These are phyloP conservation scores for Populus tomentosa DNA, from an alignment of 441 rosid genomes.

Conservation along the genomic window DNA sequence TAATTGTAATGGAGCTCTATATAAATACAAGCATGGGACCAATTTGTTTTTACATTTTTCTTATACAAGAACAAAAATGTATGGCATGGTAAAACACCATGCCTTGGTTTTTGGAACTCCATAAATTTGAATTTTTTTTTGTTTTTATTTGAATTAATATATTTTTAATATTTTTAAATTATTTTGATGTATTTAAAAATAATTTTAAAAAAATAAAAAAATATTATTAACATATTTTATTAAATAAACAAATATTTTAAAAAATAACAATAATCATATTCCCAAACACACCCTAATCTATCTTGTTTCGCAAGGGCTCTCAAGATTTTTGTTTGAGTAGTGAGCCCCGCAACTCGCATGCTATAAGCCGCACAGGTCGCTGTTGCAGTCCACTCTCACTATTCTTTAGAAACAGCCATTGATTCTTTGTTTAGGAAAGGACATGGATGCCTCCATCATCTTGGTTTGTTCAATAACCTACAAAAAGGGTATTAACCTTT, in stretches of 20 bases:
- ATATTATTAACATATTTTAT: too few species aligned
- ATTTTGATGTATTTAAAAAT: too few species aligned
- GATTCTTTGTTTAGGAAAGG: background rate
- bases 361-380: constrained; percentile 21
- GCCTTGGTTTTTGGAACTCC: constrained; percentile 6
- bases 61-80: background rate
- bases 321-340: constrained; percentile 3
- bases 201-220: too few species aligned
- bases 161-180: too few species aligned
- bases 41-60: background rate
- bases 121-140: too few species aligned
- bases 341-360: constrained; percentile 30
- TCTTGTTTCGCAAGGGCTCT: background rate
- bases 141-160: too few species aligned
- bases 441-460: constrained; percentile 7
- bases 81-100: background rate
- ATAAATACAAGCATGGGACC: background rate
- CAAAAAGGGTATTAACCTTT: background rate
- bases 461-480: constrained; percentile 8
- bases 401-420: constrained; percentile 34
- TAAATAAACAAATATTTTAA: too few species aligned
- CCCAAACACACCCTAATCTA: too few species aligned
- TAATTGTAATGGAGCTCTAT: too few species aligned
- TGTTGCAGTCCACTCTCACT: constrained; percentile 12
- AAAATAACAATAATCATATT: too few species aligned